Conservation (phyloP, 2,329 filamentous ascomycete genomes). For the Cladosporium sp. region DNA sequence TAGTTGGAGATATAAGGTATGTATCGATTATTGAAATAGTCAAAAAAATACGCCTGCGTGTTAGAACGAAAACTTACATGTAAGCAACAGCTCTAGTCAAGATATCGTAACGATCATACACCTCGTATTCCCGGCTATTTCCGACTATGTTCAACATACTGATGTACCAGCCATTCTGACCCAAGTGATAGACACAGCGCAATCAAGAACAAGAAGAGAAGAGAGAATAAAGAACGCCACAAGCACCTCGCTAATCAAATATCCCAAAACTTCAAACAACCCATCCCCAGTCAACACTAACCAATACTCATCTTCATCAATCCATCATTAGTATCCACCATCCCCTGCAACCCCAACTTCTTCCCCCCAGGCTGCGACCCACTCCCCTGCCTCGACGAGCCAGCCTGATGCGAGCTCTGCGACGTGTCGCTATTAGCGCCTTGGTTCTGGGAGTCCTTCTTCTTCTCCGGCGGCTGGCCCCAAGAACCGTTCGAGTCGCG, state of each 20-base stretch:
- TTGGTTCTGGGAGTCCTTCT: slow-evolving; percentile 28
- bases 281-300: slow-evolving; percentile 40
- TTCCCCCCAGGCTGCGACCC: slow-evolving; percentile 33
- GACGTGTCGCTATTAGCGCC: slow-evolving; percentile 41
- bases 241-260: slow-evolving; percentile 5
- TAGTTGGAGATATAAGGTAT: too few relatives aligned
- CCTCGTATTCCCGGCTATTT: too few relatives aligned
- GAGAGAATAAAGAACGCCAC: background rate
- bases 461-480: slow-evolving; percentile 57
- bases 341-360: slow-evolving; percentile 79
- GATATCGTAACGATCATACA: too few relatives aligned
- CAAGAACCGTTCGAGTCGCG: slow-evolving; percentile 64
- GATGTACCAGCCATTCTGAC: too few relatives aligned
- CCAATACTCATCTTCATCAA: slow-evolving; percentile 98
- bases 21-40: too few relatives aligned
- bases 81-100: too few relatives aligned
- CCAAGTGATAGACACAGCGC: too few relatives aligned
- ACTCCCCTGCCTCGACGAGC: slow-evolving; percentile 4
- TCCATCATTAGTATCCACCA: slow-evolving; percentile 93
- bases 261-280: background rate
- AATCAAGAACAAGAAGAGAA: too few relatives aligned
- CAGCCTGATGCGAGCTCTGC: slow-evolving; percentile 24
- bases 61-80: too few relatives aligned
- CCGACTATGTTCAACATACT: too few relatives aligned
- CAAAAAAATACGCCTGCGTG: too few relatives aligned